Evolutionary conservation across 139 green algal genomes (phyloP).

Genomic region (Chlamydomonas sp.): DNA sequence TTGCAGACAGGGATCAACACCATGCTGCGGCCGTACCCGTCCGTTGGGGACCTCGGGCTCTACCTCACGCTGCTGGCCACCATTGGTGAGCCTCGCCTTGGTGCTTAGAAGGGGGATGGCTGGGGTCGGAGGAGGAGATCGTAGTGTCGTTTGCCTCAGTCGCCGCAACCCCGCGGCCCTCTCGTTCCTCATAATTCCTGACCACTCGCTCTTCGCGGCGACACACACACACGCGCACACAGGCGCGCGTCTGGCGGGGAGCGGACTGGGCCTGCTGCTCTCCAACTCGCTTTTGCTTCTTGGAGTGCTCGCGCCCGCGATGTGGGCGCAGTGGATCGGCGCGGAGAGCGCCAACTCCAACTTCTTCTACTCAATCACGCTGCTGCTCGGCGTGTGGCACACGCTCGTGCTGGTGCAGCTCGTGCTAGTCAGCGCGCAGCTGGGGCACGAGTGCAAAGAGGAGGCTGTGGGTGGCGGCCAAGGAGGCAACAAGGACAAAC

Average conservation of each 20-base stretch:
- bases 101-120: too few species aligned
- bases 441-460: background rate
- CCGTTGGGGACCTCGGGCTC: constrained; percentile 45
- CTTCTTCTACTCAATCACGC: constrained; percentile 74
- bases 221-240: too few species aligned
- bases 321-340: constrained; percentile 68
- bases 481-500: background rate
- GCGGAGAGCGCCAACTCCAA: constrained; percentile 67
- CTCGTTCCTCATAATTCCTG: too few species aligned
- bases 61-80: constrained; percentile 49
- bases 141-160: too few species aligned
- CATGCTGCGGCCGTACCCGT: constrained; percentile 59
- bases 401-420: constrained; percentile 25
- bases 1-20: constrained; percentile 41
- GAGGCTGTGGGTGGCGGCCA: background rate
- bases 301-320: constrained; percentile 45
- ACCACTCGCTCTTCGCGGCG: too few species aligned
- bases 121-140: too few species aligned
- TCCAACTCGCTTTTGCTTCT: constrained; percentile 45
- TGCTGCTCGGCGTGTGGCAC: constrained; percentile 57
- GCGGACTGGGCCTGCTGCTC: constrained; percentile 41
- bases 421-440: background rate
- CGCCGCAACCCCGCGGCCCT: too few species aligned
- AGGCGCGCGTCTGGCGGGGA: constrained; percentile 21
- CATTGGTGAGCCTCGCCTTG: too few species aligned